phyloP scores from a whole-genome alignment of 371 early-diverging fungal genomes.

The Blakeslea trispora region DNA sequence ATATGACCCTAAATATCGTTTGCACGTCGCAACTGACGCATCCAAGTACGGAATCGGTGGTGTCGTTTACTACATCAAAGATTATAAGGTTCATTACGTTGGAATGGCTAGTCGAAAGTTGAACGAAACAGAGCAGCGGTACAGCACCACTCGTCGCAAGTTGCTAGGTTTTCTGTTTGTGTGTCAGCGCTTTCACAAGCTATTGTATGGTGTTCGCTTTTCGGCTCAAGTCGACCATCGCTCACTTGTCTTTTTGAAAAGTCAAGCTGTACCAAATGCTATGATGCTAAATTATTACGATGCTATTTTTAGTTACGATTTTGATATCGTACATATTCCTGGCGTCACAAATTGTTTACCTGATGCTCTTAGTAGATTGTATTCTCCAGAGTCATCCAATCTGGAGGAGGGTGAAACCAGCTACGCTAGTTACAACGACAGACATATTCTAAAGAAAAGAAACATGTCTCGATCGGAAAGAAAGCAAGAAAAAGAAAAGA shows the following conservation, averaged over 20 bases:
- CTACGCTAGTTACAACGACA: neutral
- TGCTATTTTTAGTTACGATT: slow-evolving; percentile 12
- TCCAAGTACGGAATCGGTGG: slow-evolving; percentile 6
- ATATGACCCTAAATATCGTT: neutral
- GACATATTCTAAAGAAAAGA: neutral
- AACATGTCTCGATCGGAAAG: too few relatives aligned
- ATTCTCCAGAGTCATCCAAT: too few relatives aligned
- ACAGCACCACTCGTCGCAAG: slow-evolving; percentile 2
- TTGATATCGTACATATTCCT: slow-evolving; percentile 7
- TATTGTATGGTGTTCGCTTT: neutral
- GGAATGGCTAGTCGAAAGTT: slow-evolving; percentile 5
- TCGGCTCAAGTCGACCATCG: neutral
- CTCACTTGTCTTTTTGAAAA: slow-evolving; percentile 3
- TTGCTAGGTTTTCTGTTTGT: slow-evolving; percentile 2
- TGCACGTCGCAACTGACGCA: slow-evolving; percentile 13
- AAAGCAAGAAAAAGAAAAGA: too few relatives aligned
- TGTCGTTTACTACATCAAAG: neutral
- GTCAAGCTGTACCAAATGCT: slow-evolving; percentile 9
- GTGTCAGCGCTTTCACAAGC: neutral
- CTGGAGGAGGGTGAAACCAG: slow-evolving; percentile 8
- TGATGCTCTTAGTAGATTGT: neutral
- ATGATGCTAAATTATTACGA: slow-evolving; percentile 19
- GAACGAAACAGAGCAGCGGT: neutral
- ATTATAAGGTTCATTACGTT: slow-evolving; percentile 1
- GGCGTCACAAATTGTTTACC: slow-evolving; percentile 11